Base-by-base conservation (phyloP, 257 asterid species). In the Solanum clarkiae region DNA sequence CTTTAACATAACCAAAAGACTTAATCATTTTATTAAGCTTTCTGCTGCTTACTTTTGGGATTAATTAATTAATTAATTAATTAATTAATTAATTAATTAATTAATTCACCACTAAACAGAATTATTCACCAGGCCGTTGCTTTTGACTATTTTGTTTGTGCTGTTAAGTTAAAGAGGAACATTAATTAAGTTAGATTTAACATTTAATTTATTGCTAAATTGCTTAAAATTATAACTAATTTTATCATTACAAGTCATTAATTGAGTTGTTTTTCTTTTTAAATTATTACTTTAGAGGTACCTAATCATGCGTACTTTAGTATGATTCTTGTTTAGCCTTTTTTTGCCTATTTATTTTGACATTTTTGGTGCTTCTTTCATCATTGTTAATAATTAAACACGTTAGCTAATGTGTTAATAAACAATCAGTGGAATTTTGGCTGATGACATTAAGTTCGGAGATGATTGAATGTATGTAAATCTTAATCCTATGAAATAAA, bases 1-100 rank as follows among this genome's bases (percentile, higher is more conserved):
- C 81, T 87, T 88, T 87, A 80, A 84, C 84, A 57, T 62, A 89
- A 89, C 86, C 87, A 77, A 90, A 89, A 59, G 54, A 88, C 60
- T 80, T 86, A 87, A 93, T 93, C 90, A 92, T 92, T 87, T 86
- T 87, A 80, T 70, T 88, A 79, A 80, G 22, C 91, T 59, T 88
- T 12, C 11, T 54, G 29, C 47, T 68, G 85, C 69, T 80, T 40
- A n/a, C 74, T 82, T 60, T 81, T 1, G 13, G 40, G n/a, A 59
- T 82, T 60, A 12, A 44, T 44, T 82, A 77, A 72, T 71, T 69
- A 10, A 65, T 26, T 32, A 26, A 20, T 59, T 40, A 57, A 53
- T 51, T 49, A 15, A 44, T 44, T 51, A n/a, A 72, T 71, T 69
- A 10, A 65, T 26, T 32, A 26, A 20, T 59, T 40, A 57, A 53